These are phyloP conservation scores for Podaxis carcinomalis DNA, from an alignment of 768 basidiomycete genomes.

Conservation along the genomic window DNA sequence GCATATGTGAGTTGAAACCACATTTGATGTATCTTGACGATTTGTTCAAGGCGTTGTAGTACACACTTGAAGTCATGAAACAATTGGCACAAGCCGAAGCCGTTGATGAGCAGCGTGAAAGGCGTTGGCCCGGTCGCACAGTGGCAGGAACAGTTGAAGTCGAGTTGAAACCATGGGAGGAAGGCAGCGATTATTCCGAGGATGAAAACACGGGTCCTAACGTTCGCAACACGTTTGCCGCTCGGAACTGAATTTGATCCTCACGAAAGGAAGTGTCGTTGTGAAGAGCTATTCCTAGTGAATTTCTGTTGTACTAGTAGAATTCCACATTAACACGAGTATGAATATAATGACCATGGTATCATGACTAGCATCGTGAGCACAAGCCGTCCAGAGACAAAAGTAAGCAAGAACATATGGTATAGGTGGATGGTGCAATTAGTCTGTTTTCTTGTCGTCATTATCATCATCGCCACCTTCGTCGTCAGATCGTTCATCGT, in stretches of 20 bases:
- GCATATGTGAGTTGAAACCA: conserved; percentile 55
- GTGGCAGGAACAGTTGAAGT: conserved; percentile 42
- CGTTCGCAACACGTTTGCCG: conserved; percentile 11
- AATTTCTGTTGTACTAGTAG: not conserved
- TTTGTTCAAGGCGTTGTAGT: conserved; percentile 36
- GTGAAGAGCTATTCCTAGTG: not conserved
- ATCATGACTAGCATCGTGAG: not conserved
- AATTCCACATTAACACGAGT: not conserved
- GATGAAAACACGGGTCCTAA: conserved; percentile 36
- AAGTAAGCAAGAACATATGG: not conserved
- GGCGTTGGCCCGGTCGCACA: conserved; percentile 72
- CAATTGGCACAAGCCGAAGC: conserved; percentile 73
- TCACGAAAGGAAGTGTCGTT: not conserved
- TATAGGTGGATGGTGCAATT: not conserved
- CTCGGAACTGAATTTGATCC: not conserved
- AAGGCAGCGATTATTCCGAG: conserved; percentile 47
- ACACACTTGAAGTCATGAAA: conserved; percentile 60
- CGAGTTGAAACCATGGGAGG: conserved; percentile 54
- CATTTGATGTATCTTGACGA: not conserved
- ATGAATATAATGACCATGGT: not conserved
- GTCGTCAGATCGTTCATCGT: conserved; percentile 81
- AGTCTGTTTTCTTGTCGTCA: conserved; percentile 44
- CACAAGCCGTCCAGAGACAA: not conserved
- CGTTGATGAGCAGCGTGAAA: conserved; percentile 71
- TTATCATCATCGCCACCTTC: conserved; percentile 65